phyloP scores from a whole-genome alignment of 345 rosid genomes.

The Chamaenerion angustifolium region DNA sequence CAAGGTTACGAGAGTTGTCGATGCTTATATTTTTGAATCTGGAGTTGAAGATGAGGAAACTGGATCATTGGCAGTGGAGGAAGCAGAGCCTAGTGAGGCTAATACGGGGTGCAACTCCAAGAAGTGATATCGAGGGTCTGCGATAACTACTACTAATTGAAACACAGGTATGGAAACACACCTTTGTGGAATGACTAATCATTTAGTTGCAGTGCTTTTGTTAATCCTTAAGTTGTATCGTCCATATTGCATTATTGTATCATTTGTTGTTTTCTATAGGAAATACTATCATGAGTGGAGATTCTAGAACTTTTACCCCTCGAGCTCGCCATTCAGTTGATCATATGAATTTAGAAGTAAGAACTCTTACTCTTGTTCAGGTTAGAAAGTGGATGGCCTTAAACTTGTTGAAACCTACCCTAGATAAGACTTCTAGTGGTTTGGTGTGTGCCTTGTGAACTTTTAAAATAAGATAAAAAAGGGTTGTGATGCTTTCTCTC shows the following conservation, averaged over 20 bases:
- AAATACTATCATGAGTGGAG: slow-evolving; percentile 20
- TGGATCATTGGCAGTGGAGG: slow-evolving; percentile 21
- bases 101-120: slow-evolving; percentile 15
- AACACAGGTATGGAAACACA: slow-evolving; percentile 17
- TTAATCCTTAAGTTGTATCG: not conserved
- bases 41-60: slow-evolving; percentile 39
- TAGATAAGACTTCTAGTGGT: too few species aligned
- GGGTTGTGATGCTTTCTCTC: too few species aligned
- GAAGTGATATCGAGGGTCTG: slow-evolving; percentile 45
- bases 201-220: not conserved
- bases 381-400: not conserved
- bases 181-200: slow-evolving; percentile 3
- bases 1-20: slow-evolving; percentile 43
- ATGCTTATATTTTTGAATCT: slow-evolving; percentile 34
- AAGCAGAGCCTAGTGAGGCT: slow-evolving; percentile 6
- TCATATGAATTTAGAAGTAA: slow-evolving; percentile 27
- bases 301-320: slow-evolving; percentile 4
- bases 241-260: not conserved
- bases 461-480: too few species aligned
- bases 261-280: slow-evolving; percentile 19
- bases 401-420: not conserved
- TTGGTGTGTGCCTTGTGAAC: too few species aligned
- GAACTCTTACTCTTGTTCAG: slow-evolving; percentile 4
- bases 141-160: slow-evolving; percentile 16
- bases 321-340: slow-evolving; percentile 13